These are phyloP conservation scores for Heracleum sosnowskyi DNA, from an alignment of 129 eudicot species.

Conservation along the genomic window DNA sequence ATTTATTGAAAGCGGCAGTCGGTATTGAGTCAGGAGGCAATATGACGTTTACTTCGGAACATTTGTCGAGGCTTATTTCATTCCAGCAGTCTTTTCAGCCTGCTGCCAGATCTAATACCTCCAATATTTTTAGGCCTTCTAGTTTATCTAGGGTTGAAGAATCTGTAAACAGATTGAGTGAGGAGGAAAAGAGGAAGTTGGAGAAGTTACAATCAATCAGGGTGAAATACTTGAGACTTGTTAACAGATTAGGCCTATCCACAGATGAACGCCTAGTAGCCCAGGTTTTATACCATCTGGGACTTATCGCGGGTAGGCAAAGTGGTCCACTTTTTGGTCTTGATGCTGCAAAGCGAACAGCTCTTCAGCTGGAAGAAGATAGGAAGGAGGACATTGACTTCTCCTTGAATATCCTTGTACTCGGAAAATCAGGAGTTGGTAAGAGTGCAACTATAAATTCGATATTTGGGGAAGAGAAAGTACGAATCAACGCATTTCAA, in stretches of 20 bases:
- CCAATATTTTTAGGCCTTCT: not conserved
- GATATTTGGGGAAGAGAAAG: not conserved
- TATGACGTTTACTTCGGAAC: not conserved
- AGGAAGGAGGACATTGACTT: not conserved
- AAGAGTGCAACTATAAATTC: slow-evolving; percentile 1
- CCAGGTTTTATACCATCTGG: not conserved
- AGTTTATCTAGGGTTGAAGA: not conserved
- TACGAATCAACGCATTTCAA: not conserved
- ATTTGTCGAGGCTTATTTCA: not conserved
- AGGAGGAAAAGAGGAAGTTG: not conserved
- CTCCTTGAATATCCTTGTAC: not conserved
- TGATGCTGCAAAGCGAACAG: not conserved
- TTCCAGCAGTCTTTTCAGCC: not conserved
- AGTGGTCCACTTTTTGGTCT: not conserved
- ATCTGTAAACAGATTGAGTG: not conserved
- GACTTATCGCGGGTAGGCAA: not conserved
- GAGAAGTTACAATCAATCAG: not conserved
- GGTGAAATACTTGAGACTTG: not conserved
- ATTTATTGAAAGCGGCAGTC: not conserved
- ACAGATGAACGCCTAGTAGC: not conserved
- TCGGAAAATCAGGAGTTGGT: not conserved
- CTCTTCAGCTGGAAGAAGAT: not conserved
- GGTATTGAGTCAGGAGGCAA: not conserved
- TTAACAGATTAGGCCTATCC: not conserved
- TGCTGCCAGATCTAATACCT: not conserved